phyloP scores from a whole-genome alignment of 164 flowering plant species.

The Houttuynia cordata region DNA sequence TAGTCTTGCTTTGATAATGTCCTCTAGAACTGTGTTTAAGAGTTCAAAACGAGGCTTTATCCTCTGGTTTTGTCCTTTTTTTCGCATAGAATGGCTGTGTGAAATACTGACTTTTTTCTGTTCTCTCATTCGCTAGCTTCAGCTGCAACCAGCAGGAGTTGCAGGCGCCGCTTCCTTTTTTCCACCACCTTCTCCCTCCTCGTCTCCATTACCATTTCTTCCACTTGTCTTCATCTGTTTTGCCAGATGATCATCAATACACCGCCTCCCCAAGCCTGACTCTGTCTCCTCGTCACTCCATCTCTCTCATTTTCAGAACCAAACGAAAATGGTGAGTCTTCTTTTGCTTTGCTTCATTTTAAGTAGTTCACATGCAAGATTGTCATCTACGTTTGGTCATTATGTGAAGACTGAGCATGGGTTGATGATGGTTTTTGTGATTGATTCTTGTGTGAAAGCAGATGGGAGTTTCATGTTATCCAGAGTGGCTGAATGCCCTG shows the following conservation, averaged over 20 bases:
- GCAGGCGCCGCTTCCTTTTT: constrained; percentile 57
- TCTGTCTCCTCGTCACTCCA: not conserved
- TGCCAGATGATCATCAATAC: constrained; percentile 8
- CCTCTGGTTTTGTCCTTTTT: too few species aligned
- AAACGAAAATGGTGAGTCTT: constrained; percentile 20
- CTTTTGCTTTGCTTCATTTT: not conserved
- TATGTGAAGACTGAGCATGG: not conserved
- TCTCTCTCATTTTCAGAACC: too few species aligned
- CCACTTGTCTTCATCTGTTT: not conserved
- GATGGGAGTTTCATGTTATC: constrained; percentile 27
- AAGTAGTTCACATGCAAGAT: too few species aligned
- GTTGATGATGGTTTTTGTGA: not conserved
- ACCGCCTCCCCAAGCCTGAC: constrained; percentile 6
- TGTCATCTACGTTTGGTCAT: not conserved
- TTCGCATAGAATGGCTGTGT: not conserved
- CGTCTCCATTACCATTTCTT: constrained; percentile 2
- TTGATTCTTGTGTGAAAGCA: constrained; percentile 1
- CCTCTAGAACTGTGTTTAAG: too few species aligned
- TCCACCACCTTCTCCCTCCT: constrained; percentile 22
- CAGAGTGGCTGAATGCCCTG: constrained; percentile 57
- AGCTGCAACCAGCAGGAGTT: constrained; percentile 16
- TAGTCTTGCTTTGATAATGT: too few species aligned
- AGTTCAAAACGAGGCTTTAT: too few species aligned
- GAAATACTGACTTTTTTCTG: not conserved
- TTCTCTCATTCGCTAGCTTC: constrained; percentile 25